Base-by-base conservation (phyloP, 805 yeast species). In the Suhomyces sp. region DNA sequence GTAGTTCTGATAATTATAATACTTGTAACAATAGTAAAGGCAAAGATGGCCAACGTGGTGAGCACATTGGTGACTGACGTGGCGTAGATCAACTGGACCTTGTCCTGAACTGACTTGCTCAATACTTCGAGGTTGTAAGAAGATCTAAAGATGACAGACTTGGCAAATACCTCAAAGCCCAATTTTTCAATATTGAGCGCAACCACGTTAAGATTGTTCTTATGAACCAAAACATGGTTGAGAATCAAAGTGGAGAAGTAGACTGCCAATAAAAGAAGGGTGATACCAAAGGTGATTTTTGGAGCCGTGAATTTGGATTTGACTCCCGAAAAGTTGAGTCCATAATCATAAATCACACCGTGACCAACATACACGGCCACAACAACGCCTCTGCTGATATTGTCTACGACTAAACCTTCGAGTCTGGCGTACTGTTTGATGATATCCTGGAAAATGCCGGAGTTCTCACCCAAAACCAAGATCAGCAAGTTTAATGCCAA, bases 141-240 rank as follows among this genome's bases (percentile, higher is more conserved):
- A 3, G 41, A 15, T 15, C 44, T 35, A 22, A 50, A 47, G 21
- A 53, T 35, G 31, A 48, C 31, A 10, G 56, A 49, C 19, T 27
- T 40, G 40, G 33, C 33, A 9, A 53, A 25, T 2, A 39, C 25
- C 27, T 53, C 52, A 29, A 44, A 53, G 6, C 24, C 29, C 6
- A 25, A 13, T 0, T 48, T 35, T 15, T 48, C 48, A 25, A 53
- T 50, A 8, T 19, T 15, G 15, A 50, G 21, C 1, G 41, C 35
- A 39, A 25, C 27, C 39, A 25, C 29, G 21, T 35, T 40, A 8
- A 31, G 44, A 20, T 33, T 29, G 20, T 37, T 41, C 4, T 15
- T 29, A 43, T 48, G 46, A 6, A 48, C 46, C 44, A 45, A 43
- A 19, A 33, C 8, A 17, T 43, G 51, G 43, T 46, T 48, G 39